A percentile compares a stretch with the other conserved stretches of the same genome.
These are phyloP conservation scores for Hypoxylon sp. DNA, from an alignment of 2,329 filamentous ascomycete genomes.

Conservation along the genomic window DNA sequence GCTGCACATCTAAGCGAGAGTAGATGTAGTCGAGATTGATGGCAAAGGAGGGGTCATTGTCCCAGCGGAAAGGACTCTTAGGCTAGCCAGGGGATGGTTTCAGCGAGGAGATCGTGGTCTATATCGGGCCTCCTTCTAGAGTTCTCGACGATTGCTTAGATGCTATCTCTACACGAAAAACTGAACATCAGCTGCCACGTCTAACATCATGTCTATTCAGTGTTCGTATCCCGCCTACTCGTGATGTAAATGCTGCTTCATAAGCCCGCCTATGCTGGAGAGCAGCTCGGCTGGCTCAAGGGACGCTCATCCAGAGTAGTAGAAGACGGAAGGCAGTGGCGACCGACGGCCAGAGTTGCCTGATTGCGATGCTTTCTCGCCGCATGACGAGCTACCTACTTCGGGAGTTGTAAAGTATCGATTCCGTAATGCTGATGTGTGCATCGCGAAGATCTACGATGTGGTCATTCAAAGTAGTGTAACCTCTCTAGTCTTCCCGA, in stretches of 20 bases:
- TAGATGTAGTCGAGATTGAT: conserved; percentile 32
- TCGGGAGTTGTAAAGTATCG: conserved; percentile 26
- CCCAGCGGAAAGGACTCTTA: conserved; percentile 24
- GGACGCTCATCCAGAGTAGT: conserved; percentile 23
- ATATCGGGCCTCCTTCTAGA: conserved; percentile 6
- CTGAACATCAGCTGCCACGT: conserved; percentile 11
- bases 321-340: conserved; percentile 16
- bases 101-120: conserved; percentile 22
- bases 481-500: conserved; percentile 38
- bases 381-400: conserved; percentile 26
- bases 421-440: conserved; percentile 28
- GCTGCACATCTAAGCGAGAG: conserved; percentile 39
- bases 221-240: conserved; percentile 3
- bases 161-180: conserved; percentile 13
- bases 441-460: conserved; percentile 27
- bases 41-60: conserved; percentile 41
- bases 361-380: conserved; percentile 35
- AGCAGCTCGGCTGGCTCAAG: conserved; percentile 10
- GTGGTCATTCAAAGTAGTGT: conserved; percentile 27
- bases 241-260: neutral
- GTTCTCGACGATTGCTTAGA: neutral
- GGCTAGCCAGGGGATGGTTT: conserved; percentile 16
- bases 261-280: neutral
- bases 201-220: conserved; percentile 9
- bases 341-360: conserved; percentile 42